Evolutionary conservation across 179 eudicot genomes (phyloP).

Genomic region (Nepenthes alata): DNA sequence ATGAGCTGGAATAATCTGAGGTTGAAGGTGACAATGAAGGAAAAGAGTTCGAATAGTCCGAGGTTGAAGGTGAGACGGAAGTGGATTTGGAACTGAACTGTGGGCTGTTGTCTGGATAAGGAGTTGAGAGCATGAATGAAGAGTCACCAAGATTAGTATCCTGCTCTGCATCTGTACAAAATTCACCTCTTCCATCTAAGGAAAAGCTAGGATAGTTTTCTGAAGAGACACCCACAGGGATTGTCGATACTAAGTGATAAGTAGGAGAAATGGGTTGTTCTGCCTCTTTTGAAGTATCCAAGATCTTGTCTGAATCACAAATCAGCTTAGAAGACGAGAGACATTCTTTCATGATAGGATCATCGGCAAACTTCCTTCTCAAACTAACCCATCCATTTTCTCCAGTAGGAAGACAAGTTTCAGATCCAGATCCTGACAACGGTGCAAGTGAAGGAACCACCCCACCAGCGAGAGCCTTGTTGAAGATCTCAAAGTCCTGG

Average conservation of each 20-base stretch:
- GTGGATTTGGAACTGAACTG: slow-evolving; percentile 38
- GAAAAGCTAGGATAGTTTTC: slow-evolving; percentile 7
- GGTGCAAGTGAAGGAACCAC: slow-evolving; percentile 59
- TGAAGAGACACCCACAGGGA: slow-evolving; percentile 18
- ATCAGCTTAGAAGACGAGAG: slow-evolving; percentile 34
- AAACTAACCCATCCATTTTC: slow-evolving; percentile 69
- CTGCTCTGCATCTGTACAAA: slow-evolving; percentile 15
- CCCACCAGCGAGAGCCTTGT: slow-evolving; percentile 69
- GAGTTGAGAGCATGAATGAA: slow-evolving; percentile 26
- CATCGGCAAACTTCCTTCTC: slow-evolving; percentile 53
- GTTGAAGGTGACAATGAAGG: slow-evolving; percentile 69
- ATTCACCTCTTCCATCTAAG: slow-evolving; percentile 10
- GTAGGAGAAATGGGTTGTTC: slow-evolving; percentile 25
- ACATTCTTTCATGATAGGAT: slow-evolving; percentile 45
- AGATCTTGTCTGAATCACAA: slow-evolving; percentile 1
- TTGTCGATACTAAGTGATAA: slow-evolving; percentile 17
- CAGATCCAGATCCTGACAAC: slow-evolving; percentile 40
- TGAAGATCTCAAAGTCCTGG: slow-evolving; percentile 62
- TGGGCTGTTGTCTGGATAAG: slow-evolving; percentile 28
- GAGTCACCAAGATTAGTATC: slow-evolving; percentile 16
- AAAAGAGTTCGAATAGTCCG: slow-evolving; percentile 57
- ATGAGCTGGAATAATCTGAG: slow-evolving; percentile 57
- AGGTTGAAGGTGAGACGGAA: slow-evolving; percentile 64
- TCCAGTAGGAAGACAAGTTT: slow-evolving; percentile 63
- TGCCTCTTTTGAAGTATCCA: no score